These are phyloP conservation scores for Chaetomium strumarium DNA, from an alignment of 2,329 filamentous ascomycete genomes.

Conservation along the genomic window DNA sequence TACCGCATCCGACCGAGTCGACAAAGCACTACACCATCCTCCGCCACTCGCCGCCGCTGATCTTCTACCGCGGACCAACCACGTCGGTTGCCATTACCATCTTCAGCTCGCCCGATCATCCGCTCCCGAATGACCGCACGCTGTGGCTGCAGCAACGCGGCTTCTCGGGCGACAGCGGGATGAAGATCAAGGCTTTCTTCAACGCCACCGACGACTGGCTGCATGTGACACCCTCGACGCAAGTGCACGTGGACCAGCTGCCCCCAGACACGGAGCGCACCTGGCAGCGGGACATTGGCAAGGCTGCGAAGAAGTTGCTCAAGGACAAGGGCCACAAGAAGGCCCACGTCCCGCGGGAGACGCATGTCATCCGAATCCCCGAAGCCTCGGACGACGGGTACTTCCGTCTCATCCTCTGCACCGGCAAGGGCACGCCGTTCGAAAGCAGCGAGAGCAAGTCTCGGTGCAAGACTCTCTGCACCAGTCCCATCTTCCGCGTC, in stretches of 20 bases:
- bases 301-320: conserved; percentile 53
- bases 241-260: conserved; percentile 43
- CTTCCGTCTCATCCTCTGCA: conserved; percentile 60
- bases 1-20: conserved; percentile 57
- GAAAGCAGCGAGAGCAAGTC: conserved; percentile 5
- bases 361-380: conserved; percentile 59
- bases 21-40: conserved; percentile 62
- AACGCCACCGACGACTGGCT: conserved; percentile 57
- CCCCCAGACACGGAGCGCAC: conserved; percentile 54
- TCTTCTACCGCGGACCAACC: conserved; percentile 60
- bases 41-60: conserved; percentile 57
- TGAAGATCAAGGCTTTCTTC: conserved; percentile 58
- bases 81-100: conserved; percentile 61
- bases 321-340: conserved; percentile 37
- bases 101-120: conserved; percentile 47
- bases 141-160: conserved; percentile 65
- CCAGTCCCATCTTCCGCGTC: conserved; percentile 63
- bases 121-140: conserved; percentile 51
- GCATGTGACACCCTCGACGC: conserved; percentile 57
- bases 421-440: conserved; percentile 30
- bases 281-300: conserved; percentile 61
- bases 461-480: conserved; percentile 49
- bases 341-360: conserved; percentile 53
- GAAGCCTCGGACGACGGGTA: conserved; percentile 60
- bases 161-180: conserved; percentile 62